phyloP scores from a whole-genome alignment of 148 eudicot genomes.

The Selenicereus undatus region DNA sequence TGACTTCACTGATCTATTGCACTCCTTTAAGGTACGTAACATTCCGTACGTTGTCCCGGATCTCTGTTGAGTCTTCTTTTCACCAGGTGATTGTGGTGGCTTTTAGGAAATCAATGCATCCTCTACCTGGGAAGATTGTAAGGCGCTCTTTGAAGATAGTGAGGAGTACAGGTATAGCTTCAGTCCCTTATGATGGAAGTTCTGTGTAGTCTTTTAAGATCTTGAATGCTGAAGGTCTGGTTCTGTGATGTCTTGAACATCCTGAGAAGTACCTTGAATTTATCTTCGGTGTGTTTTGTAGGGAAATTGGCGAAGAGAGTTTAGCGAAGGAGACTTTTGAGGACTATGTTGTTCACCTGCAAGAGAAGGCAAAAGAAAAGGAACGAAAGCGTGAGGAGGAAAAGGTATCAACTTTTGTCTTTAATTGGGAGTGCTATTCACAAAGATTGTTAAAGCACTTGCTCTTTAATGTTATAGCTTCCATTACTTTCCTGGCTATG shows the following conservation, averaged over 20 bases:
- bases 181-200: constrained; percentile 7
- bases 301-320: constrained; percentile 77
- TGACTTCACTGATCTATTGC: constrained; percentile 72
- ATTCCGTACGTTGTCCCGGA: background rate
- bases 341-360: constrained; percentile 55
- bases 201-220: background rate
- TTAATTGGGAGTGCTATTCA: background rate
- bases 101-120: constrained; percentile 66
- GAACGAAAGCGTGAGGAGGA: constrained; percentile 96
- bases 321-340: constrained; percentile 67
- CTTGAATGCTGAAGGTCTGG: constrained; percentile 10
- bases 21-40: constrained; percentile 51
- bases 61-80: constrained; percentile 1
- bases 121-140: constrained; percentile 88
- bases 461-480: background rate
- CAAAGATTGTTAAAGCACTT: background rate
- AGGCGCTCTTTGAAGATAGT: constrained; percentile 66
- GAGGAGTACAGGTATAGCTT: constrained; percentile 72
- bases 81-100: constrained; percentile 5
- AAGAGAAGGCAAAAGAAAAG: constrained; percentile 90
- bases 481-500: background rate
- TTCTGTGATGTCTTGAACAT: background rate
- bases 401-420: constrained; percentile 46
- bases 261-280: background rate
- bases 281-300: constrained; percentile 20